These are phyloP conservation scores for Mrakia gelida DNA, from an alignment of 768 basidiomycete genomes.

Conservation along the genomic window DNA sequence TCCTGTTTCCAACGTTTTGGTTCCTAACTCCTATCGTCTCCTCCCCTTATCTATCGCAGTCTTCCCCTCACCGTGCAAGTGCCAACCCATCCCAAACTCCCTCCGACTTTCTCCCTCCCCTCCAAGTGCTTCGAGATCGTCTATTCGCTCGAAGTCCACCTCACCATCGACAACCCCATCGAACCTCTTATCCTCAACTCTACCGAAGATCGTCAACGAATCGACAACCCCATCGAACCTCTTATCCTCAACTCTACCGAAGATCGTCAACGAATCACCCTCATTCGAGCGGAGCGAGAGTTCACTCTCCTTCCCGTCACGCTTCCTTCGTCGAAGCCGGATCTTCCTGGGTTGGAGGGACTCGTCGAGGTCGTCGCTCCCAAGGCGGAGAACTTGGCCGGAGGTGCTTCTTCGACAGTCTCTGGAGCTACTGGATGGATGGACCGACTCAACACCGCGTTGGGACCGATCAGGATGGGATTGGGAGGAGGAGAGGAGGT, in stretches of 20 bases:
- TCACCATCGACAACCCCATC: constrained; percentile 29
- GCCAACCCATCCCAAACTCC: constrained; percentile 30
- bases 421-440: constrained; percentile 11
- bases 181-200: not conserved
- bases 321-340: constrained; percentile 15
- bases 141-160: constrained; percentile 30
- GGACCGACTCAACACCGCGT: constrained; percentile 20
- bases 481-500: not conserved
- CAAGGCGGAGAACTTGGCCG: not conserved
- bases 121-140: constrained; percentile 18
- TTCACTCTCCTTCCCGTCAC: constrained; percentile 31
- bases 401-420: not conserved
- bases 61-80: constrained; percentile 32
- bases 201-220: not conserved
- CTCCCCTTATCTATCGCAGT: constrained; percentile 8
- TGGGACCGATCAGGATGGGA: constrained; percentile 10
- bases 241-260: not conserved
- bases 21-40: not conserved
- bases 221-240: constrained; percentile 18
- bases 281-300: constrained; percentile 13
- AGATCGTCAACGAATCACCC: not conserved
- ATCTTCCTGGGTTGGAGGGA: constrained; percentile 23
- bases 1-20: not conserved
- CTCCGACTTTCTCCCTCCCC: constrained; percentile 20
- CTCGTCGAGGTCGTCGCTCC: constrained; percentile 21